Base-by-base conservation (phyloP, 2,329 filamentous ascomycete genomes). In the Sodiomyces alkalinus region DNA sequence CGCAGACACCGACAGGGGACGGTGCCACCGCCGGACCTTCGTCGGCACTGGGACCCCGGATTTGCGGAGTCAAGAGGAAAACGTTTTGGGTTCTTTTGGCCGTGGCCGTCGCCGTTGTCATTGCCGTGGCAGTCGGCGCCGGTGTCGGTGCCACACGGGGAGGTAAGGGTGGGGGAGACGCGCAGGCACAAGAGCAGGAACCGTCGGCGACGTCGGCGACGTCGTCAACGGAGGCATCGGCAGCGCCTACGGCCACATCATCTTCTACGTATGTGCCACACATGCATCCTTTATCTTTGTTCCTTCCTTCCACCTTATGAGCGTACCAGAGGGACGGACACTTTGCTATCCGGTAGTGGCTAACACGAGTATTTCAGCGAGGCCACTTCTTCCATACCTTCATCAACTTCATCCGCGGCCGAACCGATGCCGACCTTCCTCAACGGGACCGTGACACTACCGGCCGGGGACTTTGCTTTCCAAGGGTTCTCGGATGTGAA, bases 401-500 rank as follows among this genome's bases (percentile, higher is more conserved):
- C 31, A 10, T 21, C 31, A 18, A 18, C 27, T 17, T 19, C 31
- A 12, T 24, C 24, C n/a, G 26, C 33, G 11, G 13, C 30, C 4
- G n/a, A n/a, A n/a, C n/a, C n/a, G n/a, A n/a, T n/a, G n/a, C n/a
- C n/a, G n/a, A 35, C 32, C 0, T 40, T 45, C 31, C 35, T 46
- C 22, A 41, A 42, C 35, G n/a, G n/a, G n/a, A 45, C 43, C 35
- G 30, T 33, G 22, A 45, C 40, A 9, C 29, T 20, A 6, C 38
- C 39, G 0, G 17, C 16, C 11, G 24, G 26, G 2, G 31, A 33
- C 2, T 43, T 46, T 14, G 41, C 40, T 4, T 53, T 54, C 41
- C 51, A 53, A 28, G 49, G 33, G 6, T 53, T 44, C 26, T 39
- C 42, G 1, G 33, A 34, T 6, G 2, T 23, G 3, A 36, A 45